These are phyloP conservation scores for Leptomonas pyrrhocoris DNA, from an alignment of 208 protist species.

Conservation along the genomic window DNA sequence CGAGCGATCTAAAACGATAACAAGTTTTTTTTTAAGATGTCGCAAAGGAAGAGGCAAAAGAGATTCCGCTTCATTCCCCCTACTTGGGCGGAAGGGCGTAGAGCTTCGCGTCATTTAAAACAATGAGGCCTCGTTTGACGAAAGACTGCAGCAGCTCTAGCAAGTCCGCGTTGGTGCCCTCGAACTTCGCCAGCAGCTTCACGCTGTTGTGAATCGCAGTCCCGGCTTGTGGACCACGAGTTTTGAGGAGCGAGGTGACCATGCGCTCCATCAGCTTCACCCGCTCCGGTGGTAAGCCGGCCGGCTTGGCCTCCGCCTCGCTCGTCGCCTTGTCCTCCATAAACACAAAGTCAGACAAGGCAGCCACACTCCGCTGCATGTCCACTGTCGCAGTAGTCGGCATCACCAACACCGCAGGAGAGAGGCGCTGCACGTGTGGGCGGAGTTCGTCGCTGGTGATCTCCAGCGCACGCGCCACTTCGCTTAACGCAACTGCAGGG, in stretches of 20 bases:
- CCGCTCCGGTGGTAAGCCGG: constrained; percentile 62
- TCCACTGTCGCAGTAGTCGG: constrained; percentile 27
- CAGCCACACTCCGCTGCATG: constrained; percentile 49
- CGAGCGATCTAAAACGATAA: too few relatives aligned
- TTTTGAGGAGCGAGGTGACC: constrained; percentile 75
- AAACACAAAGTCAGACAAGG: constrained; percentile 31
- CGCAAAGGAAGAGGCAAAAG: too few relatives aligned
- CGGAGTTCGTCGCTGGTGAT: constrained; percentile 31
- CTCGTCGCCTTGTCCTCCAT: constrained; percentile 30
- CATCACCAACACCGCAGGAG: constrained; percentile 38
- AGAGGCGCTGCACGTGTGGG: constrained; percentile 35
- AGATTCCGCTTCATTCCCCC: too few relatives aligned
- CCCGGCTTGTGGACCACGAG: constrained; percentile 47
- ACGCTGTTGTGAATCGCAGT: constrained; percentile 86
- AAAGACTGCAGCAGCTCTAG: constrained; percentile 73
- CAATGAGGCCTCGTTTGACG: constrained; percentile 51
- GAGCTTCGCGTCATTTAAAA: constrained; percentile 57
- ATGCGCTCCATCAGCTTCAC: constrained; percentile 69
- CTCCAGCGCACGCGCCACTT: constrained; percentile 29
- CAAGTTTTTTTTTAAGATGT: too few relatives aligned
- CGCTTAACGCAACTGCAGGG: constrained; percentile 14
- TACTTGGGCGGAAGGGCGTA: constrained; percentile 56
- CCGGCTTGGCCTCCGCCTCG: constrained; percentile 48
- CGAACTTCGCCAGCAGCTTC: constrained; percentile 78
- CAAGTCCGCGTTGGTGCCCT: constrained; percentile 58